These are phyloP conservation scores for Furculomyces boomerangus DNA, from an alignment of 371 early-diverging fungal genomes.

Conservation along the genomic window DNA sequence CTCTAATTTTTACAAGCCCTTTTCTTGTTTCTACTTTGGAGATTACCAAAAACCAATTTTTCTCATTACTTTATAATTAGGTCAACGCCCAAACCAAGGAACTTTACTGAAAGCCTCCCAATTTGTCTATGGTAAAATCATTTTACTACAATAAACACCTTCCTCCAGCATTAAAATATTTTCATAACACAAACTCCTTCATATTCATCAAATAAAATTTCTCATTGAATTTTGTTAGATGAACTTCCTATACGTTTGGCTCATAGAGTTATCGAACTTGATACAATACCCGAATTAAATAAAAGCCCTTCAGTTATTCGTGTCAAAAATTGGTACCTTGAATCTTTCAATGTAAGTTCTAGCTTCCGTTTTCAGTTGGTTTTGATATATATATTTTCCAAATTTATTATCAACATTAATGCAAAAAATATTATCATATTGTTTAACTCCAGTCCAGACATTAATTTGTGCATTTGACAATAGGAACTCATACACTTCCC, in stretches of 20 bases:
- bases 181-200: too few relatives aligned
- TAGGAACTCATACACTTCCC: constrained; percentile 37
- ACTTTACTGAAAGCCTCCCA: constrained; percentile 77
- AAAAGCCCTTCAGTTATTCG: constrained; percentile 78
- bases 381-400: too few relatives aligned
- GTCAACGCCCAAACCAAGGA: constrained; percentile 51
- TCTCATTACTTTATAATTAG: constrained; percentile 21
- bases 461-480: too few relatives aligned
- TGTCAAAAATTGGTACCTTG: constrained; percentile 90
- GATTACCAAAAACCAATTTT: background rate
- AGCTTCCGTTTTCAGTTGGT: too few relatives aligned
- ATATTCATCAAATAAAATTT: constrained; percentile 1
- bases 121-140: constrained; percentile 53
- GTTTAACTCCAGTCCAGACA: too few relatives aligned
- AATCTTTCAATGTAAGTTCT: constrained; percentile 59
- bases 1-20: background rate
- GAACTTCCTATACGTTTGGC: constrained; percentile 93
- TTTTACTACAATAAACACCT: too few relatives aligned
- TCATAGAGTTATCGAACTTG: constrained; percentile 88
- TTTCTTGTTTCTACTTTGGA: background rate
- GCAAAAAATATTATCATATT: too few relatives aligned
- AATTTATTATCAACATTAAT: too few relatives aligned
- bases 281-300: constrained; percentile 69
- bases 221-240: constrained; percentile 22
- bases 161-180: background rate